Conservation (phyloP, 345 rosid species). For the Hypericum perforatum region DNA sequence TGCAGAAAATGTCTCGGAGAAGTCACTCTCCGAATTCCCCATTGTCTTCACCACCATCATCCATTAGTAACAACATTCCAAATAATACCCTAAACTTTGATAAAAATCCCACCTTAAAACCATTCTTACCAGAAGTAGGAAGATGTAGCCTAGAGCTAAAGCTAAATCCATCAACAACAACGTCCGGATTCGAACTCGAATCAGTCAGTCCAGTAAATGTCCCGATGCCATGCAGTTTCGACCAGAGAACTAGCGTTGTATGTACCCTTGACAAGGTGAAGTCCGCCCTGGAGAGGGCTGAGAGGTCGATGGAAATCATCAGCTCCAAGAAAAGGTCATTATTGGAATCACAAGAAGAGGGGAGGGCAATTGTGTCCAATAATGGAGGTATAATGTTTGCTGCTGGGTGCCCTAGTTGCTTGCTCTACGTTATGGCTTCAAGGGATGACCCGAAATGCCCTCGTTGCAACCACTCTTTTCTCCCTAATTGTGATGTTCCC, state of each 20-base stretch:
- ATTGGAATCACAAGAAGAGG: background rate
- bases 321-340: background rate
- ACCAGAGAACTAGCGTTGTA: background rate
- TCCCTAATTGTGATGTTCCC: background rate
- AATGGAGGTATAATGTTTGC: background rate
- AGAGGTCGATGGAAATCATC: background rate
- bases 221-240: background rate
- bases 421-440: background rate
- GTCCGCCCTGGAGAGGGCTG: background rate
- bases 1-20: background rate
- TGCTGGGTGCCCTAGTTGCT: background rate
- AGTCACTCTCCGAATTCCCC: background rate
- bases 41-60: background rate
- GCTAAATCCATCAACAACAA: background rate
- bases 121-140: background rate
- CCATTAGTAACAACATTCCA: too few relatives aligned
- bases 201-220: background rate
- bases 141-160: background rate
- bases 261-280: constrained; percentile 3
- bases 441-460: constrained; percentile 2
- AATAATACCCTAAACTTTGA: too few relatives aligned
- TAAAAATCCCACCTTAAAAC: too few relatives aligned
- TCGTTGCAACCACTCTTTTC: background rate
- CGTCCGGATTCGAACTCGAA: background rate
- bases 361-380: background rate